Conservation (phyloP, 805 yeast species). For the Ogataea ganodermae region DNA sequence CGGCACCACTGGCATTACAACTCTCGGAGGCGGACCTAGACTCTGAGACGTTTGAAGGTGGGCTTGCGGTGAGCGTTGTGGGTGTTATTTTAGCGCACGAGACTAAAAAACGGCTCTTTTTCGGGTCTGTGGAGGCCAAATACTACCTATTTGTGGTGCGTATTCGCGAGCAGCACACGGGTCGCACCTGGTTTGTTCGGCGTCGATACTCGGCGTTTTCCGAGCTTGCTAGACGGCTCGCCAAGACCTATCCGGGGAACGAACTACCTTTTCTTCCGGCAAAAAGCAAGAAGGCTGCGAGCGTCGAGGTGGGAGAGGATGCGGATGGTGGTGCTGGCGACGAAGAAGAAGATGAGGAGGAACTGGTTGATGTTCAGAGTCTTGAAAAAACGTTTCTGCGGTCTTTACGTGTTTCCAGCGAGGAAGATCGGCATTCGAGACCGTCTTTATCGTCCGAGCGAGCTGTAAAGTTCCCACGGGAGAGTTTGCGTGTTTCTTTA, state of each 20-base stretch:
- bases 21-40: conserved; percentile 41
- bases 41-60: conserved; percentile 48
- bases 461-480: conserved; percentile 54
- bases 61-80: conserved; percentile 63
- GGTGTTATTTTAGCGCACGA: conserved; percentile 54
- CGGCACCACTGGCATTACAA: conserved; percentile 25
- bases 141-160: conserved; percentile 52
- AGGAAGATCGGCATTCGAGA: conserved; percentile 6
- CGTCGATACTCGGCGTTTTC: conserved; percentile 72
- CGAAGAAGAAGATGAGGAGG: conserved; percentile 11
- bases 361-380: conserved; percentile 17
- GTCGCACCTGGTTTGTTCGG: conserved; percentile 48
- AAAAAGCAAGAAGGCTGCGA: conserved; percentile 30
- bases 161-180: conserved; percentile 38
- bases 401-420: conserved; percentile 15
- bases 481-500: conserved; percentile 73
- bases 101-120: conserved; percentile 21
- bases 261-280: conserved; percentile 43
- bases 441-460: conserved; percentile 10
- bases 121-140: conserved; percentile 27
- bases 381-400: conserved; percentile 26
- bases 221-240: conserved; percentile 53
- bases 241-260: conserved; percentile 66
- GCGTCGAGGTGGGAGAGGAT: conserved; percentile 21
- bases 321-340: background rate